phyloP scores from a whole-genome alignment of 805 yeast species.

The Hanseniaspora occidentalis region DNA sequence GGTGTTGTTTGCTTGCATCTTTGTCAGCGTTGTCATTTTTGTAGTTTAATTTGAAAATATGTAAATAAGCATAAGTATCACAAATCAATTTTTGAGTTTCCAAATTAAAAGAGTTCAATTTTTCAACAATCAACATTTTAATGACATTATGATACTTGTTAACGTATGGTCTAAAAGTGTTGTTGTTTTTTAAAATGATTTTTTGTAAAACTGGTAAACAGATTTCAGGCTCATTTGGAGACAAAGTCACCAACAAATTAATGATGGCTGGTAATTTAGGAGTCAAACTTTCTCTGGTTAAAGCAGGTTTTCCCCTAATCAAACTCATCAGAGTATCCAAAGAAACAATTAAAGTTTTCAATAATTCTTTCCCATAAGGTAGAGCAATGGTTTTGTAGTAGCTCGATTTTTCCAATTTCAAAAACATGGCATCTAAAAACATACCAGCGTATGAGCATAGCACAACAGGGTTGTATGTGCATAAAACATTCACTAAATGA shows the following conservation, averaged over 20 bases:
- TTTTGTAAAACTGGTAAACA: constrained; percentile 30
- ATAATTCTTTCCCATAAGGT: constrained; percentile 13
- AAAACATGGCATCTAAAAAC: constrained; percentile 6
- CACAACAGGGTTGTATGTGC: constrained; percentile 24
- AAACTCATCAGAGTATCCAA: constrained; percentile 23
- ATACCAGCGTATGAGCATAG: constrained; percentile 14
- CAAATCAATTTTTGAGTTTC: constrained; percentile 31
- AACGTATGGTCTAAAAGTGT: constrained; percentile 72
- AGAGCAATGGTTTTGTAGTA: constrained; percentile 14
- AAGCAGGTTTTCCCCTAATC: constrained; percentile 68
- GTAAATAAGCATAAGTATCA: constrained; percentile 42
- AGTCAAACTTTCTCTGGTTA: constrained; percentile 72
- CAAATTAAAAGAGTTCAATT: constrained; percentile 28
- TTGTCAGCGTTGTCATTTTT: constrained; percentile 13
- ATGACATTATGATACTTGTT: constrained; percentile 43
- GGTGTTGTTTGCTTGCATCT: constrained; percentile 18
- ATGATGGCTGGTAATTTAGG: constrained; percentile 62
- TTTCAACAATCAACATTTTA: constrained; percentile 23
- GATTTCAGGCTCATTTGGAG: constrained; percentile 27
- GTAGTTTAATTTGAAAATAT: constrained; percentile 39
- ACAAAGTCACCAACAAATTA: constrained; percentile 34
- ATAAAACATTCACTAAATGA: constrained; percentile 35
- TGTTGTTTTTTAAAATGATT: constrained; percentile 46
- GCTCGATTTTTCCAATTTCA: constrained; percentile 19
- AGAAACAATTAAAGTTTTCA: constrained; percentile 22